Percentiles rank a stretch among this genome's conserved stretches.
Conservation (phyloP, 495 filamentous ascomycete species). For the Margaritispora aquatica region DNA sequence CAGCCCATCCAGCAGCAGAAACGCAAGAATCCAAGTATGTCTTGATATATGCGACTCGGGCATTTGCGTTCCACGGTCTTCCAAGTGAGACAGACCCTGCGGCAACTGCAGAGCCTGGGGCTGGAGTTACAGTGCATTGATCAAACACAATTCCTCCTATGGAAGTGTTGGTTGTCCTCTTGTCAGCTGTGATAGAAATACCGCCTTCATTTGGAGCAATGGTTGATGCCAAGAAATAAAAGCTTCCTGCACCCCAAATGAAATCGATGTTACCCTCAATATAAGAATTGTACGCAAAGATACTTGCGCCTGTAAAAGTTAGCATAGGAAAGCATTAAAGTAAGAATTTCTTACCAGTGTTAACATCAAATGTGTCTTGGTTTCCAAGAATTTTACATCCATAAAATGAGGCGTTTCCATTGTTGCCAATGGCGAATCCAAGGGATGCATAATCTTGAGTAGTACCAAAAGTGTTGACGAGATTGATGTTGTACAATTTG, state of each 20-base stretch:
- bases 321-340: not conserved
- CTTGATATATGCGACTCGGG: conserved; percentile 18
- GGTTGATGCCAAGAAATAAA: conserved; percentile 27
- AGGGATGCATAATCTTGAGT: conserved; percentile 6
- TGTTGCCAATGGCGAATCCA: not conserved
- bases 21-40: conserved; percentile 20
- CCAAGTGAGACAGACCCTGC: conserved; percentile 18
- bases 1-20: conserved; percentile 15
- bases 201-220: conserved; percentile 24
- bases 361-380: conserved; percentile 22
- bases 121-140: conserved; percentile 22
- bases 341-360: not conserved
- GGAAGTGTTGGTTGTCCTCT: conserved; percentile 23
- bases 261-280: conserved; percentile 22
- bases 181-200: conserved; percentile 26
- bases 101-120: conserved; percentile 1
- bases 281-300: conserved; percentile 20
- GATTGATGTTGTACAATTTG: conserved; percentile 23
- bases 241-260: conserved; percentile 23
- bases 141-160: conserved; percentile 27
- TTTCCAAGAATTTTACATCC: conserved; percentile 21
- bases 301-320: conserved; percentile 9
- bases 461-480: conserved; percentile 22
- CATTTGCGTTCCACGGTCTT: conserved; percentile 18
- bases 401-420: conserved; percentile 19